A percentile compares a stretch with the other conserved stretches of the same genome.
phyloP scores from a whole-genome alignment of 192 early-diverging fungal genomes.

The Entomortierella beljakovae region DNA sequence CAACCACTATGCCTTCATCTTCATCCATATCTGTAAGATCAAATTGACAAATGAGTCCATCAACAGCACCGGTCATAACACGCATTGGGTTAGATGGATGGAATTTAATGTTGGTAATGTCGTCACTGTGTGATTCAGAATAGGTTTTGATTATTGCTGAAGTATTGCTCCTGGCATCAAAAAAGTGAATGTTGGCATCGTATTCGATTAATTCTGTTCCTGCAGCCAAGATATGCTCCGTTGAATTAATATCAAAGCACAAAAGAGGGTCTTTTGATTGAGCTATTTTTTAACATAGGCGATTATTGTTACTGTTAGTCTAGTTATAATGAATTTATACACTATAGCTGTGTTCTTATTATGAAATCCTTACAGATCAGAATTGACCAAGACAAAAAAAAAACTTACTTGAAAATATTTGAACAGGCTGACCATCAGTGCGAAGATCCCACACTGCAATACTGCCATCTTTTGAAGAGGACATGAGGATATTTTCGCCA shows the following conservation, averaged over 20 bases:
- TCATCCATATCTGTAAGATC: constrained; percentile 79
- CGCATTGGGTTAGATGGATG: constrained; percentile 62
- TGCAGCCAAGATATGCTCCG: constrained; percentile 63
- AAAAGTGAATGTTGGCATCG: constrained; percentile 66
- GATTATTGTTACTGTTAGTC: no score
- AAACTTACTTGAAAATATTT: constrained; percentile 68
- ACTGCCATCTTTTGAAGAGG: constrained; percentile 72
- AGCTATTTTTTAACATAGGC: constrained; percentile 26
- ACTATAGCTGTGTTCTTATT: no score
- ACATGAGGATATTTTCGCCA: constrained; percentile 66
- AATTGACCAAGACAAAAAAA: neutral
- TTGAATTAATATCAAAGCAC: constrained; percentile 65
- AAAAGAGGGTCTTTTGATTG: constrained; percentile 47
- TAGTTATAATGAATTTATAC: no score
- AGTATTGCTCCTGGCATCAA: constrained; percentile 51
- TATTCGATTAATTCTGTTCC: constrained; percentile 61
- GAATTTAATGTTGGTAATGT: constrained; percentile 82
- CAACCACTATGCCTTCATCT: constrained; percentile 87
- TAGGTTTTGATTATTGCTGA: constrained; percentile 53
- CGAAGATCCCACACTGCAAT: constrained; percentile 79
- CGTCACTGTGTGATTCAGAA: constrained; percentile 79
- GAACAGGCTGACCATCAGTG: constrained; percentile 57
- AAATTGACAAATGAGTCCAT: constrained; percentile 84
- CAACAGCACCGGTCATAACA: constrained; percentile 79
- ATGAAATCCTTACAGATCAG: no score